These are phyloP conservation scores for Phytophthora brassicae DNA, from an alignment of 352 stramenopile species.

Conservation along the genomic window DNA sequence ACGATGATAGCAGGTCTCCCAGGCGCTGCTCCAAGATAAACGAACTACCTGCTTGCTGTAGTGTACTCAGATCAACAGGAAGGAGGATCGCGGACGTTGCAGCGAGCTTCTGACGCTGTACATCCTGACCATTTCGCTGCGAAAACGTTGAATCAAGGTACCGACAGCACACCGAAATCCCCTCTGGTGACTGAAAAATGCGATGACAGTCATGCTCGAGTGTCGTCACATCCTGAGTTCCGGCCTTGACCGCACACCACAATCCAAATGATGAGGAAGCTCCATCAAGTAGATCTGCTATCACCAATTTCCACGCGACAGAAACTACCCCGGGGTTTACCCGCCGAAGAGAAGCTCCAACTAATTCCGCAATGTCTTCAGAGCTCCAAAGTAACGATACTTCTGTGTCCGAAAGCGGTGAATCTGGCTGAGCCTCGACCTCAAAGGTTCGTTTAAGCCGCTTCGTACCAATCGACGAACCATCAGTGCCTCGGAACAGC, in stretches of 20 bases:
- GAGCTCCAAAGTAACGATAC: conserved; percentile 28
- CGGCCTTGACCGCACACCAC: conserved; percentile 67
- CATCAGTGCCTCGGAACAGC: conserved; percentile 36
- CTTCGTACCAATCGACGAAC: conserved; percentile 28
- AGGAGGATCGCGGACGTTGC: conserved; percentile 58
- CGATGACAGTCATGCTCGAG: conserved; percentile 29
- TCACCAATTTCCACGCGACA: conserved; percentile 68
- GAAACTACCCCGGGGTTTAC: conserved; percentile 18
- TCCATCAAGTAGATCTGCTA: conserved; percentile 68
- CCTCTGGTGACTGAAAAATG: conserved; percentile 26
- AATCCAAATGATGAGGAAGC: conserved; percentile 63
- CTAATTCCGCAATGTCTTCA: conserved; percentile 41
- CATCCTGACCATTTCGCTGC: conserved; percentile 17
- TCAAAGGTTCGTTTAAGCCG: conserved; percentile 24
- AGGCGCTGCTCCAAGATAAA: conserved; percentile 50
- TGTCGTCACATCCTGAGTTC: conserved; percentile 37
- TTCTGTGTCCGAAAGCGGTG: conserved; percentile 18
- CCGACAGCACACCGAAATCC: conserved; percentile 52
- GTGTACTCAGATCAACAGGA: conserved; percentile 50
- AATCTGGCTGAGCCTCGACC: conserved; percentile 7
- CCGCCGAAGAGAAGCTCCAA: conserved; percentile 28
- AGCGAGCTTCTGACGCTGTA: conserved; percentile 37
- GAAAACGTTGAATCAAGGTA: conserved; percentile 54
- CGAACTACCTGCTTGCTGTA: conserved; percentile 35
- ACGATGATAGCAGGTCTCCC: conserved; percentile 27